Base-by-base conservation (phyloP, 2,329 filamentous ascomycete genomes). In the Didymella arachidicola region DNA sequence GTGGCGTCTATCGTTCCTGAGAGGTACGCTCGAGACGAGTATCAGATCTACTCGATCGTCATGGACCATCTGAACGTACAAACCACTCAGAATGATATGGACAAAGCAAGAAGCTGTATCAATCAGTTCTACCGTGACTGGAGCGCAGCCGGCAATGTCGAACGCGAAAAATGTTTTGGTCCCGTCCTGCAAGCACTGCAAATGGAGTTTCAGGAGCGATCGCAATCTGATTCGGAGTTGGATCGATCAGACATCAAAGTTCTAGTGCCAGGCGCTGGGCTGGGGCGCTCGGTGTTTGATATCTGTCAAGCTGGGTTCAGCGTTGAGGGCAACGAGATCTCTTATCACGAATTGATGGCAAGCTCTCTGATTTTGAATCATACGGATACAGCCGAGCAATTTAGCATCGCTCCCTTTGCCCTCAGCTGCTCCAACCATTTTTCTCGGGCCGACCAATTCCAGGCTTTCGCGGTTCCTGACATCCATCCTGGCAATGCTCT, bases 81-180 rank as follows among this genome's bases (percentile, higher is more conserved):
- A 30, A 90, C 93, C 14, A 93, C 88, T 42, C 79, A 87, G 26
- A 81, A 82, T 22, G 94, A 98, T 71, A 81, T 96, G 52, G 92
- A 96, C 73, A 99, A 98, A 78, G 93, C 94, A 2, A 86, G 93
- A 62, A 96, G 92, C 70, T 98, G 93, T 1, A 84, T 99, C 50
- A 88, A 94, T 11, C 95, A 99, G 72, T 91, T 98, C 75, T 98
- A 93, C 77, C 88, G 95, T 16, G 95, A 99, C 76, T 99, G 96
- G 95, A 92, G 91, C 25, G 84, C 82, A 1, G 93, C 91, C 69
- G 95, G 94, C 0, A 81, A 80, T 2, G 73, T 77, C 0, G 96
- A 99, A 80, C 83, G 95, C 38, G 81, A 86, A n/a, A 86, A 87
- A 3, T 92, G 90, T 71, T 96, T 95, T 72, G 84, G 82, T 0